phyloP scores from a whole-genome alignment of 495 filamentous ascomycete species.

The Tuber calosporum region DNA sequence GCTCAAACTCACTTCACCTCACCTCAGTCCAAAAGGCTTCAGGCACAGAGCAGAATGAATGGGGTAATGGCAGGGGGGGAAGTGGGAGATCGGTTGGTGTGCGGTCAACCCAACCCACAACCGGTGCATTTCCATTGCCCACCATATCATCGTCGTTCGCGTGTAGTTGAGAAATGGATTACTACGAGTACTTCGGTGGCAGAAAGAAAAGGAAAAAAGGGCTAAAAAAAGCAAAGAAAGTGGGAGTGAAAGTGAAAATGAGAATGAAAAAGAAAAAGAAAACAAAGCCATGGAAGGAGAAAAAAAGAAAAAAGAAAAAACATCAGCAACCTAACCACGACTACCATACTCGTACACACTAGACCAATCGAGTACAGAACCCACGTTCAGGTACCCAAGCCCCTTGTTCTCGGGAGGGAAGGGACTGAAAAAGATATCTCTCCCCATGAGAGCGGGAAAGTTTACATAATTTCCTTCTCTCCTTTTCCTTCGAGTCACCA shows the following conservation, averaged over 20 bases:
- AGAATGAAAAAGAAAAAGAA: background rate
- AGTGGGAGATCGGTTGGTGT: constrained; percentile 4
- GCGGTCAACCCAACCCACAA: constrained; percentile 2
- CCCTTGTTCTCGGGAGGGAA: background rate
- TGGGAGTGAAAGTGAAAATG: background rate
- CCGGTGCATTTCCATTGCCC: constrained; percentile 4
- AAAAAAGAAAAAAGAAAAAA: background rate
- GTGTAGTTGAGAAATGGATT: constrained; percentile 4
- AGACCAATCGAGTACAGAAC: no score
- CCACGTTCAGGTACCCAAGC: constrained; percentile 4
- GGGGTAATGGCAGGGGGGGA: background rate
- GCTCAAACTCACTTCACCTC: background rate
- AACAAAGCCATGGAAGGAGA: background rate
- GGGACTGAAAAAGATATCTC: background rate
- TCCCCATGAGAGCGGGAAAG: background rate
- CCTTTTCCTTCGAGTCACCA: background rate
- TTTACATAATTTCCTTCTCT: background rate
- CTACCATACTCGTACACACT: background rate
- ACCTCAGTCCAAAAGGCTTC: background rate
- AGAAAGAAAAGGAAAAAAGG: background rate
- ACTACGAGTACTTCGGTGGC: background rate
- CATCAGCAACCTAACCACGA: background rate
- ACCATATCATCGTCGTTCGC: constrained; percentile 6
- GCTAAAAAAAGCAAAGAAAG: background rate
- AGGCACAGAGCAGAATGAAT: constrained; percentile 3